phyloP scores from a whole-genome alignment of 345 rosid genomes.

The Salix udensis region DNA sequence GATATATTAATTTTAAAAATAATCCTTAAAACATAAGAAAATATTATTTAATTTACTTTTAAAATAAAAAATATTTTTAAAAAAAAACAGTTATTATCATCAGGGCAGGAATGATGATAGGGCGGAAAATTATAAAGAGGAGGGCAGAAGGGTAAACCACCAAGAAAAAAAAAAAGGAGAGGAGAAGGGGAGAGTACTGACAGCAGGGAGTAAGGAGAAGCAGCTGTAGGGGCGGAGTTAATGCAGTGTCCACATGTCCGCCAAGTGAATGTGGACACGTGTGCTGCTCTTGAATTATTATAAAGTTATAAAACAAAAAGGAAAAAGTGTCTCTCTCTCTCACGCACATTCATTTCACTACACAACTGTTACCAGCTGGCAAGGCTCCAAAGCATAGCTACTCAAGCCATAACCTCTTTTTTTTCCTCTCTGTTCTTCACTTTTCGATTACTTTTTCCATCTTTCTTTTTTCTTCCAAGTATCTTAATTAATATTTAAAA shows the following conservation, averaged over 20 bases:
- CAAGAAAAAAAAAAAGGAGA: no score
- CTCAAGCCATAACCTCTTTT: conserved; percentile 8
- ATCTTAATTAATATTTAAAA: no score
- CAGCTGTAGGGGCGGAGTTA: not conserved
- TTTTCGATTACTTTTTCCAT: not conserved
- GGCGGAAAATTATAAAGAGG: no score
- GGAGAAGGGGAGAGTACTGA: no score
- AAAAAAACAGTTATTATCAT: no score
- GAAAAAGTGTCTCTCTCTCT: not conserved
- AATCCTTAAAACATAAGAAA: no score
- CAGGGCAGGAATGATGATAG: no score
- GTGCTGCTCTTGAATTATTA: not conserved
- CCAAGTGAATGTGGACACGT: conserved; percentile 10
- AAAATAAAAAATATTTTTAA: no score
- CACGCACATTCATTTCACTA: not conserved
- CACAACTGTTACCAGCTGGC: conserved; percentile 18
- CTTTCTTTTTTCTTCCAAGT: not conserved
- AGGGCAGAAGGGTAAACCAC: not conserved
- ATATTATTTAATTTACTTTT: no score
- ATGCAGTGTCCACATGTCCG: conserved; percentile 8
- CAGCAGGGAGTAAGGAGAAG: not conserved
- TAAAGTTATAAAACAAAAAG: no score
- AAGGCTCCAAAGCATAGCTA: not conserved
- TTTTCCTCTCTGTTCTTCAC: not conserved
- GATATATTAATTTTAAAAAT: no score